These are phyloP conservation scores for Sordariomycetes sp. DNA, from an alignment of 2,329 filamentous ascomycete species.

Conservation along the genomic window DNA sequence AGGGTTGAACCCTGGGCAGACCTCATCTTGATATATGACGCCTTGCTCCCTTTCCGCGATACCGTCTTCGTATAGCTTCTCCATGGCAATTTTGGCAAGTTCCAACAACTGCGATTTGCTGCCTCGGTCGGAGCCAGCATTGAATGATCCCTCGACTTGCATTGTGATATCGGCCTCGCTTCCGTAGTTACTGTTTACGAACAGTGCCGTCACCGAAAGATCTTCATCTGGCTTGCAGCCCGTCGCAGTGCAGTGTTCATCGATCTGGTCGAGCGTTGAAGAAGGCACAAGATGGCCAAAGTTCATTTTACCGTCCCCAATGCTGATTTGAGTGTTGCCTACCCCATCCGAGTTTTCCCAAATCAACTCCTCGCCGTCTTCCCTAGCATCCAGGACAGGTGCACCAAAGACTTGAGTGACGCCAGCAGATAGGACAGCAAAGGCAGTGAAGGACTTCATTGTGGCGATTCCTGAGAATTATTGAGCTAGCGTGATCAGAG, in stretches of 20 bases:
- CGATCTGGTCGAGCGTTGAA: not conserved
- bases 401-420: not conserved
- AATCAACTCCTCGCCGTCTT: not conserved
- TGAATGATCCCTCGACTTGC: not conserved
- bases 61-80: not conserved
- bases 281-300: not conserved
- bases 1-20: not conserved
- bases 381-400: not conserved
- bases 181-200: not conserved
- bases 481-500: too few relatives aligned
- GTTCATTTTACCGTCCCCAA: not conserved
- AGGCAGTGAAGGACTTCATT: not conserved
- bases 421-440: not conserved
- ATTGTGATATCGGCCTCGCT: not conserved
- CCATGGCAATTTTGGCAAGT: not conserved
- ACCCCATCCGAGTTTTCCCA: not conserved
- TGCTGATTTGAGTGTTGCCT: not conserved
- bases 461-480: too few relatives aligned
- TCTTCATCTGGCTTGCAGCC: not conserved
- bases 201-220: not conserved
- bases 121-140: not conserved
- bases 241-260: not conserved
- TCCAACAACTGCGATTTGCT: not conserved
- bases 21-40: not conserved
- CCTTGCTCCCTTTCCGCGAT: not conserved